phyloP scores from a whole-genome alignment of 1,139 yeast genomes.

The Yarrowia galli region DNA sequence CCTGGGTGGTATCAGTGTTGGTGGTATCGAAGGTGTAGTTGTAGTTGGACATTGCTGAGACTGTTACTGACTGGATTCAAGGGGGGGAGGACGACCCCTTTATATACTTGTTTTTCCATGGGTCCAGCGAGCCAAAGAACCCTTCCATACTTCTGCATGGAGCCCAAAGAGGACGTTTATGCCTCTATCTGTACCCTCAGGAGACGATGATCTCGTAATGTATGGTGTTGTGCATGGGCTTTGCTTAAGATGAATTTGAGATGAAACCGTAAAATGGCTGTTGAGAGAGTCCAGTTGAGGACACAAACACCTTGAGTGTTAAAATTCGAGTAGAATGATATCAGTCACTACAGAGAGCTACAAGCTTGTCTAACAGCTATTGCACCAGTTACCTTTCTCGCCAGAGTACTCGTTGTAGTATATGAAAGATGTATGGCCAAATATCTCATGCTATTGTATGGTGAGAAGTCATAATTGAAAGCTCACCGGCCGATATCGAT shows the following conservation, averaged over 20 bases:
- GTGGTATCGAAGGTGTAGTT: neutral
- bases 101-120: neutral
- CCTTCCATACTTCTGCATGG: neutral
- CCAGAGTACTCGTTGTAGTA: too few relatives aligned
- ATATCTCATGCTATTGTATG: too few relatives aligned
- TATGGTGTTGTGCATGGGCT: conserved; percentile 5
- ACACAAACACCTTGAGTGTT: too few relatives aligned
- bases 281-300: too few relatives aligned
- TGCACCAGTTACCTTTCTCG: too few relatives aligned
- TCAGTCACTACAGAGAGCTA: too few relatives aligned
- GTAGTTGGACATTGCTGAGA: neutral
- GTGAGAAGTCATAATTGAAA: too few relatives aligned
- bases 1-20: conserved; percentile 2
- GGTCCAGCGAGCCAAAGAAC: neutral
- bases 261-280: neutral
- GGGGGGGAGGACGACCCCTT: neutral
- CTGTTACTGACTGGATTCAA: neutral
- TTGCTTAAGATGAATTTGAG: neutral
- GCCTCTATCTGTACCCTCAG: neutral
- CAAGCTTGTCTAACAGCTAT: too few relatives aligned
- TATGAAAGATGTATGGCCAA: too few relatives aligned
- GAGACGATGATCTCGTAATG: neutral
- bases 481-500: too few relatives aligned
- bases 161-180: neutral
- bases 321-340: too few relatives aligned